Percentiles rank a stretch among this genome's conserved stretches.
phyloP scores from a whole-genome alignment of 176 grass and related monocot species.

The Musa itinerans region DNA sequence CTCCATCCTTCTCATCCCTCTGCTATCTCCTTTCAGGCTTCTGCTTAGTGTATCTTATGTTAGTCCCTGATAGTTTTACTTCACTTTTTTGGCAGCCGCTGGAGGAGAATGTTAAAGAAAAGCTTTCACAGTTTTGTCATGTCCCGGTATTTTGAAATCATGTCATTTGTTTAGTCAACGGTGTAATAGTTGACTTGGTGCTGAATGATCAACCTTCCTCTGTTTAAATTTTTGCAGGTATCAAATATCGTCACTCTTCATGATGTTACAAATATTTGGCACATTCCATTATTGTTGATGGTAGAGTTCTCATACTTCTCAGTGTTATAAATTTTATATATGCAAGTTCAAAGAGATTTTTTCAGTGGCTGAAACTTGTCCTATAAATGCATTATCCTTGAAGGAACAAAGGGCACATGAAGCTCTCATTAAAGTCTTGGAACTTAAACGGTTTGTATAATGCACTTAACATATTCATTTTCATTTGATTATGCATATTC shows the following conservation, averaged over 20 bases:
- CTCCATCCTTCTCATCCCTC: not conserved
- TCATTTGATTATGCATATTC: too few relatives aligned
- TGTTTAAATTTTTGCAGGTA: constrained; percentile 37
- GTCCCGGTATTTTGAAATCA: constrained; percentile 48
- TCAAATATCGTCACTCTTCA: constrained; percentile 67
- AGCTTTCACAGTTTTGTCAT: constrained; percentile 93
- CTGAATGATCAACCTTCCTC: constrained; percentile 1
- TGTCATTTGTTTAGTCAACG: not conserved
- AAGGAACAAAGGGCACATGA: constrained; percentile 96
- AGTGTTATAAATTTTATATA: not conserved
- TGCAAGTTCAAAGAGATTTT: not conserved
- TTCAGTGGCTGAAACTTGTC: not conserved
- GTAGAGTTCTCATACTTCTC: constrained; percentile 26
- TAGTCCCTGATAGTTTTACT: constrained; percentile 25
- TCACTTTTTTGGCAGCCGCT: constrained; percentile 41
- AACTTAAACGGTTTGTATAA: constrained; percentile 52
- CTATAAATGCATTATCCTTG: not conserved
- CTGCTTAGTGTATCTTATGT: not conserved
- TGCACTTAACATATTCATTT: not conserved
- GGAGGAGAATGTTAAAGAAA: constrained; percentile 71
- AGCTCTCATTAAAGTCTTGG: constrained; percentile 72
- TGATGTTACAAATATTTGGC: constrained; percentile 98
- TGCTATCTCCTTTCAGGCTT: not conserved
- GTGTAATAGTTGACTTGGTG: constrained; percentile 9
- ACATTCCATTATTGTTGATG: constrained; percentile 85